phyloP scores from a whole-genome alignment of 176 grass and related monocot species.

The Leersia perrieri region DNA sequence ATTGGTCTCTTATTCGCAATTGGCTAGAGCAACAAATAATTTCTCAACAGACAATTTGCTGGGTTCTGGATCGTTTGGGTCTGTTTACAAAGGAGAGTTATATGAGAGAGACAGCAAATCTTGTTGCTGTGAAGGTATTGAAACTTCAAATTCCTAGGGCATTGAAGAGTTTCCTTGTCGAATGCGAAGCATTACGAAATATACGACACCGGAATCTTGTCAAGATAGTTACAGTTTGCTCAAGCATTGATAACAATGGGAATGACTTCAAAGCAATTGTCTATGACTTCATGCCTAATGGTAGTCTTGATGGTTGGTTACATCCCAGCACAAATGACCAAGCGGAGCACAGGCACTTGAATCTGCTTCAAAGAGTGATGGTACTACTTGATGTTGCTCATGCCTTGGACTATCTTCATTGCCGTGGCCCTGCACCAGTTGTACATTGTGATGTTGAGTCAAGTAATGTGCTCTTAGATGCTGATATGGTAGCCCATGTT shows the following conservation, averaged over 20 bases:
- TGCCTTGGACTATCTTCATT: slow-evolving; percentile 39
- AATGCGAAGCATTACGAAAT: slow-evolving; percentile 35
- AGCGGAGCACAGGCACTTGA: neutral
- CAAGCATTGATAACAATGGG: slow-evolving; percentile 26
- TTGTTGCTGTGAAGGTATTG: slow-evolving; percentile 41
- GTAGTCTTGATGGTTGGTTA: slow-evolving; percentile 31
- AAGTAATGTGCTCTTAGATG: slow-evolving; percentile 25
- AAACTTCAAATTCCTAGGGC: slow-evolving; percentile 8
- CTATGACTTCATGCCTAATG: slow-evolving; percentile 25
- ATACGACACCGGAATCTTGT: slow-evolving; percentile 29
- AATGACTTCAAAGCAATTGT: slow-evolving; percentile 44
- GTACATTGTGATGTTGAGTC: slow-evolving; percentile 28
- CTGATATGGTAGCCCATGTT: slow-evolving; percentile 25
- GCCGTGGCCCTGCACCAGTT: neutral
- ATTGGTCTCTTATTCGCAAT: neutral
- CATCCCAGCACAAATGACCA: neutral
- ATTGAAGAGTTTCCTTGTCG: slow-evolving; percentile 10
- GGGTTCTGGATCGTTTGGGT: slow-evolving; percentile 29
- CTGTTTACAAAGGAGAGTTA: slow-evolving; percentile 25
- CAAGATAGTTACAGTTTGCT: slow-evolving; percentile 27
- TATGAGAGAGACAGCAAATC: neutral
- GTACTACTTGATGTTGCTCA: slow-evolving; percentile 34
- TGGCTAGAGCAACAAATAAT: slow-evolving; percentile 20
- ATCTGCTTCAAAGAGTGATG: slow-evolving; percentile 9
- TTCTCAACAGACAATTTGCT: neutral